These are phyloP conservation scores for Alternaria novae-zelandiae DNA, from an alignment of 2,329 filamentous ascomycete genomes.

Conservation along the genomic window DNA sequence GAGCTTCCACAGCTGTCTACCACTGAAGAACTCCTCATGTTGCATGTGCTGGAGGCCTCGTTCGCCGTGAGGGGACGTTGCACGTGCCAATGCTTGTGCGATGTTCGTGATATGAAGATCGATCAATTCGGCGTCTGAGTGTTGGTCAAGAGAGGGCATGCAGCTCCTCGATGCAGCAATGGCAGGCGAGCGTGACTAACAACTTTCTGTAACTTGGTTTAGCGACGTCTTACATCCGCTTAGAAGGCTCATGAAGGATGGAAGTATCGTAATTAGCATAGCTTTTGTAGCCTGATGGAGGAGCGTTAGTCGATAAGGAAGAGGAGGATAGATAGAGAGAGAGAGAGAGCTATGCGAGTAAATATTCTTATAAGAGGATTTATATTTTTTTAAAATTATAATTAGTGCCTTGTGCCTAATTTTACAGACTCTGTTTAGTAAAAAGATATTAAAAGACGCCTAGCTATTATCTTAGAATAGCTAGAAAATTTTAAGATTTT, in stretches of 20 bases:
- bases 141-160: slow-evolving; percentile 28
- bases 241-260: not conserved
- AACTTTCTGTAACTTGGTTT: not conserved
- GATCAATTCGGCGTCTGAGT: slow-evolving; percentile 29
- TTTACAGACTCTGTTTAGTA: too few relatives aligned
- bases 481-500: too few relatives aligned
- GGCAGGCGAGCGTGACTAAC: slow-evolving; percentile 24
- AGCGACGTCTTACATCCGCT: not conserved
- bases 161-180: slow-evolving; percentile 39
- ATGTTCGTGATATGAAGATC: slow-evolving; percentile 35
- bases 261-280: not conserved
- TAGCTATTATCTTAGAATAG: too few relatives aligned
- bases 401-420: too few relatives aligned
- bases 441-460: too few relatives aligned
- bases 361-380: too few relatives aligned
- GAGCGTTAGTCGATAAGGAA: too few relatives aligned
- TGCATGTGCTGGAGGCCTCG: slow-evolving; percentile 23
- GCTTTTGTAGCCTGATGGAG: too few relatives aligned
- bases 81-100: slow-evolving; percentile 32
- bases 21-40: not conserved
- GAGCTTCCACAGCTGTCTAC: slow-evolving; percentile 23
- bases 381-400: too few relatives aligned
- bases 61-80: slow-evolving; percentile 31
- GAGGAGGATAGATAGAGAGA: too few relatives aligned
- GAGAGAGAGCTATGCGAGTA: too few relatives aligned